Evolutionary conservation across 1,284 basidiomycete genomes (phyloP), one percentile per base, ranked within the genome.

Genomic region (Sanghuangporus weigelae): DNA sequence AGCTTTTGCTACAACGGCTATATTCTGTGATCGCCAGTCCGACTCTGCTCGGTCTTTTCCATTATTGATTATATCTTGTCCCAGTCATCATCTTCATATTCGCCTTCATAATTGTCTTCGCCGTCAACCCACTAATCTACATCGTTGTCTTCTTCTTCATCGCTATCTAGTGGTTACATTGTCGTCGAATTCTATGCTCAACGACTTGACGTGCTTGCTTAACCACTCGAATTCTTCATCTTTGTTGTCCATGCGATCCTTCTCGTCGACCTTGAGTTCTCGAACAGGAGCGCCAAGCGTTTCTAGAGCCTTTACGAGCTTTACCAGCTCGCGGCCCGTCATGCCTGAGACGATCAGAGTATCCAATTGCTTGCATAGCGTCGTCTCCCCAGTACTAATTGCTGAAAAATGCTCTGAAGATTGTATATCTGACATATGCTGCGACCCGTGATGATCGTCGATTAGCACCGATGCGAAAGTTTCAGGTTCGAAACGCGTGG

Each of bases 111-210:
- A 21, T 68, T 69, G 35, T 65, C 60, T 4, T 62, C 62, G 23
- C 64, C 66, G 12, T 57, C 62, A 26, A 67, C 66, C 31, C 60
- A 60, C 39, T 53, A 63, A 11, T 63, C 66, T 6, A 16, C 44
- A 19, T 63, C 23, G 36, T 46, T 69, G n/a, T 73, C 73, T 38
- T 77, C 73, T 40, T 73, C 71, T 8, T 74, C 71, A 23, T 76
- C 74, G 51, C 19, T 19, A 6, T 14, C 31, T 14, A 16, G 4
- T 21, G 21, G 7, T n/a, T 2, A n/a, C 44, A 14, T 54, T n/a
- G 11, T n/a, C 31, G 53, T 39, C 36, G 16, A 61, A 40, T n/a
- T 60, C 61, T 14, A 67, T 48, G 7, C 59, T 23, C 44, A 62
- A 42, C 5, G 46, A 51, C n/a, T 66, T 49, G 1, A 56, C 55